Conservation (phyloP, 2,329 filamentous ascomycete species). For the Colletotrichum musicola region DNA sequence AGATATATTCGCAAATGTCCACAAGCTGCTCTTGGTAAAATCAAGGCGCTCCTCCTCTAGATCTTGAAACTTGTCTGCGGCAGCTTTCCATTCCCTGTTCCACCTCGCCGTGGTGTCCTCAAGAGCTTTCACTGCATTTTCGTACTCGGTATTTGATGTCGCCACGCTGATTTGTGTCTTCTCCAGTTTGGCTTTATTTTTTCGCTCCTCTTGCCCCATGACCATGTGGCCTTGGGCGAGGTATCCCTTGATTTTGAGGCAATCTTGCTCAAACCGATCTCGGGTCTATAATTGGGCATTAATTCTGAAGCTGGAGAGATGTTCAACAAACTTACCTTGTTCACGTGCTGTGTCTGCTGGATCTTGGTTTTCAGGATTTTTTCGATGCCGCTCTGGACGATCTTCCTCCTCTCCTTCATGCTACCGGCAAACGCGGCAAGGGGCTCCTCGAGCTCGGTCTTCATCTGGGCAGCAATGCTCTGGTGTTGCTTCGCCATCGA, state of each 20-base stretch:
- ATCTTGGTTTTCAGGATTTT: constrained; percentile 94
- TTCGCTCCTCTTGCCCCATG: constrained; percentile 98
- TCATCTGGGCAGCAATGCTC: constrained; percentile 93
- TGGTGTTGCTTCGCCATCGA: constrained; percentile 95
- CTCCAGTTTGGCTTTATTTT: constrained; percentile 98
- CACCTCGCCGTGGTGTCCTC: constrained; percentile 96
- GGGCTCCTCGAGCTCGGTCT: constrained; percentile 93
- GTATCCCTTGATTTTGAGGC: constrained; percentile 97
- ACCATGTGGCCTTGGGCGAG: constrained; percentile 99
- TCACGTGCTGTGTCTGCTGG: constrained; percentile 89
- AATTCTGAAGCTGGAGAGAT: constrained; percentile 11
- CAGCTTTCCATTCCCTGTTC: constrained; percentile 99
- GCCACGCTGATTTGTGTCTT: constrained; percentile 98
- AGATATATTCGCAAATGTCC: constrained; percentile 97
- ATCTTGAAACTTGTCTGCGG: constrained; percentile 99
- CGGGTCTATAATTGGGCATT: constrained; percentile 69
- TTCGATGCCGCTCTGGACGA: constrained; percentile 93
- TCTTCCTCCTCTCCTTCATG: constrained; percentile 97
- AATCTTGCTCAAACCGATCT: constrained; percentile 97
- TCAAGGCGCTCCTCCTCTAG: constrained; percentile 97
- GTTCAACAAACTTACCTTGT: constrained; percentile 74
- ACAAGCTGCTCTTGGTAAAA: constrained; percentile 97
- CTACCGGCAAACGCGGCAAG: constrained; percentile 90
- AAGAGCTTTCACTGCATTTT: constrained; percentile 89
- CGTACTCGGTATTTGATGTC: constrained; percentile 91